Base-by-base conservation (phyloP, 164 flowering plant species). In the Tetrastigma voinierianum region DNA sequence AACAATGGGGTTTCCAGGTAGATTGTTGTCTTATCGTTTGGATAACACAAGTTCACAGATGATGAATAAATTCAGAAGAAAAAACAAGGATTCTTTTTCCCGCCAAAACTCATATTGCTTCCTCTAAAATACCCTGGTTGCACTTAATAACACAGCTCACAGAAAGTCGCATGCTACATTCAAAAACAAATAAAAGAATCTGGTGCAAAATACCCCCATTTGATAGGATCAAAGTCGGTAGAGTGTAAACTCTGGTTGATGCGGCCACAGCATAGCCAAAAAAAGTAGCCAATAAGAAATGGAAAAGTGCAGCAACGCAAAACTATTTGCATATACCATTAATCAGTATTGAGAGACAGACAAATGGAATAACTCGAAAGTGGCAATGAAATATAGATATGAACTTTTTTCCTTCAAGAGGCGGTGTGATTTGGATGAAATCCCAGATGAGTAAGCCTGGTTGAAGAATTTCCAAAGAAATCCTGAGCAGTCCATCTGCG, bases 391-490 rank as follows among this genome's bases (percentile, higher is more conserved):
- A 61, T 73, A 90, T 59, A 90, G 83, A 74, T 87, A 89, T 93
- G 90, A 45, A 67, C 71, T 59, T 75, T 82, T 67, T 81, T 80
- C 71, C 74, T 73, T 18, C 84, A 82, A 49, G 84, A 79, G 46
- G 80, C 78, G 78, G 72, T 69, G 72, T 14, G 74, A 77, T 58
- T 72, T 82, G 10, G 10, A 88, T 56, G 46, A 68, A 46, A 72
- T 88, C 85, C 96, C 83, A 89, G 52, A 74, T 44, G 7, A 93
- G 80, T 68, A 93, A 67, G 32, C 90, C 90, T 55, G 85, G 84
- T 78, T 89, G 95, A 68, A 93, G 90, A 74, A 83, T 78, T 80
- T 90, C 98, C 73, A 93, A 68, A 24, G 92, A 89, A 90, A 93
- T 54, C 93, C 95, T 9, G 96, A 83, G n/a, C 32, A 90, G 72